These are phyloP conservation scores for Macrolepiota albuminosa DNA, from an alignment of 768 basidiomycete genomes.

Conservation along the genomic window DNA sequence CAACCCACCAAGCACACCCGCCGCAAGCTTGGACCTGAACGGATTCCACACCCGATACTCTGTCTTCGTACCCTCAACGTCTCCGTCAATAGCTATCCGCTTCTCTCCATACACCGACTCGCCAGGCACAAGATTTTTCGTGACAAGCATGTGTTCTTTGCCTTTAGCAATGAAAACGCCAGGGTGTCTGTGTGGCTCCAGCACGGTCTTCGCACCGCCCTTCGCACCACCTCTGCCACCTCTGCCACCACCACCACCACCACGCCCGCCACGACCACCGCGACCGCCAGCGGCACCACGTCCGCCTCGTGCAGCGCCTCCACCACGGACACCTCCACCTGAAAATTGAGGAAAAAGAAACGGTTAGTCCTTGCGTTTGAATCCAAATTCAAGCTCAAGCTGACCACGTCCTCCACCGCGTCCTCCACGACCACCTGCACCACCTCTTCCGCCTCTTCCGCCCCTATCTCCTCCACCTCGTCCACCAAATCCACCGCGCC, in stretches of 20 bases:
- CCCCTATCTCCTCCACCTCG: constrained; percentile 36
- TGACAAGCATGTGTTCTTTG: constrained; percentile 96
- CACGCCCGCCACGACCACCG: constrained; percentile 40
- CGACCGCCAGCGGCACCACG: constrained; percentile 37
- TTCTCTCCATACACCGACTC: constrained; percentile 99
- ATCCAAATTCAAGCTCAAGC: neutral
- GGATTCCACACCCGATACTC: constrained; percentile 99
- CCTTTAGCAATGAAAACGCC: constrained; percentile 97
- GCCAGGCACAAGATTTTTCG: constrained; percentile 95
- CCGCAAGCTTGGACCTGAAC: constrained; percentile 94
- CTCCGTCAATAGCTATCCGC: constrained; percentile 81
- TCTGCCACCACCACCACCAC: constrained; percentile 43
- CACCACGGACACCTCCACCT: constrained; percentile 25
- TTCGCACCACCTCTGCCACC: constrained; percentile 68
- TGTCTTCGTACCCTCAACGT: constrained; percentile 75
- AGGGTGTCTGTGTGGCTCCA: constrained; percentile 92
- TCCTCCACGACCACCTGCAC: constrained; percentile 34
- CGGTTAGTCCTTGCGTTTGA: neutral
- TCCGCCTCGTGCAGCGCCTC: constrained; percentile 25
- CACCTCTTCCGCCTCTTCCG: constrained; percentile 33
- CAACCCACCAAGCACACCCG: constrained; percentile 93
- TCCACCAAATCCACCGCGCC: constrained; percentile 68
- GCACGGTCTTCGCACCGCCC: constrained; percentile 83
- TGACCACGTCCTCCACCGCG: constrained; percentile 36
- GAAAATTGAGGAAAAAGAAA: neutral